A percentile compares a stretch with the other conserved stretches of the same genome.
phyloP scores from a whole-genome alignment of 805 yeast species.

The Spathaspora hagerdaliae region DNA sequence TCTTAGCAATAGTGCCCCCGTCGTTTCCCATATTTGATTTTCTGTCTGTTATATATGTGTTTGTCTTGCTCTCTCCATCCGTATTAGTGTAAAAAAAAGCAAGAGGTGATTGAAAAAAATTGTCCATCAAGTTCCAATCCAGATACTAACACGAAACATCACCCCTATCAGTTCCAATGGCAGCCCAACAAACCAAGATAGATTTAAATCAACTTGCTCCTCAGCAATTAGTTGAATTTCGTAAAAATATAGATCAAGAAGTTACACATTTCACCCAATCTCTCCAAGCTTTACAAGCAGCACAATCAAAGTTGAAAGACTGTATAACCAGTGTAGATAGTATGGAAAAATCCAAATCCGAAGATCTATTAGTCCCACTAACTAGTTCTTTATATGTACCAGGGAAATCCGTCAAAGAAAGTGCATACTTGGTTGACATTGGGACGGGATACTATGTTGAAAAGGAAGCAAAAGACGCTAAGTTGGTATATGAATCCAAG shows the following conservation, averaged over 20 bases:
- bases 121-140: too few relatives aligned
- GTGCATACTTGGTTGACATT: slow-evolving; percentile 81
- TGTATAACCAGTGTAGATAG: slow-evolving; percentile 68
- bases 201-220: slow-evolving; percentile 72
- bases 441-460: slow-evolving; percentile 96
- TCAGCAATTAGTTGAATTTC: slow-evolving; percentile 80
- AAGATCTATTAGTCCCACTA: slow-evolving; percentile 74
- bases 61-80: too few relatives aligned
- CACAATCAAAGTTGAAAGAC: slow-evolving; percentile 76
- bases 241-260: slow-evolving; percentile 80
- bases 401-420: slow-evolving; percentile 63
- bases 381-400: slow-evolving; percentile 88
- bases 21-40: slow-evolving; percentile 42
- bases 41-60: too few relatives aligned
- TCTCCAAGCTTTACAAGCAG: slow-evolving; percentile 75
- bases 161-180: background rate
- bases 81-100: too few relatives aligned
- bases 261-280: slow-evolving; percentile 83
- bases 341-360: slow-evolving; percentile 38
- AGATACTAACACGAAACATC: too few relatives aligned
- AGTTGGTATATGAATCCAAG: slow-evolving; percentile 67
- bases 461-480: slow-evolving; percentile 64
- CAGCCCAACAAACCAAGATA: slow-evolving; percentile 23
- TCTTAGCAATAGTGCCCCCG: slow-evolving; percentile 68
- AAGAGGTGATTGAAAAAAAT: too few relatives aligned